Evolutionary conservation across 305 asterid species (phyloP), one percentile per base, ranked within the genome.

Genomic region (Fraxinus xanthoxyloides): DNA sequence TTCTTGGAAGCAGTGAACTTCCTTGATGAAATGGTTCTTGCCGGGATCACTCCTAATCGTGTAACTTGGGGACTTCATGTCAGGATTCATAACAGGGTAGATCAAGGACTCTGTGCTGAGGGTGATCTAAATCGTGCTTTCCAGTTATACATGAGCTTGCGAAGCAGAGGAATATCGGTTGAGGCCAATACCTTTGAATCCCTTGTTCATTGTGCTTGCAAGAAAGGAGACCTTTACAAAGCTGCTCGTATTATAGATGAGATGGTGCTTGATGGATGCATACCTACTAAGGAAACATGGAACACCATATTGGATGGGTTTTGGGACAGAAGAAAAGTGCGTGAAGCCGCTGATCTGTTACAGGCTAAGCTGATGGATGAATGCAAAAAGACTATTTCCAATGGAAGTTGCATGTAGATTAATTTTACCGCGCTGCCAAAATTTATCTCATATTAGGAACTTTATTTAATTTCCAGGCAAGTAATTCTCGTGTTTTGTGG

Each of bases 11-110:
- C 98, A 12, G 95, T 97, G 40, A 92, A 90, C 84, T 92, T 92
- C 79, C 97, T 95, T 23, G 98, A 93, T 85, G 99, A 95, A 81
- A 91, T 95, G 95, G 89, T 91, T 84, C 93, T 93, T 65, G 88
- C 92, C 0, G 93, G 98, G 65, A 90, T 94, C 80, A 85, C 91
- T 70, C 98, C 99, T 26, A 93, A 90, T 61, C 91, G 93, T 0
- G 87, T 94, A 56, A 95, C 99, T 4, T 90, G 97, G 98, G 88
- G 90, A 69, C 96, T 94, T 82, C 98, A 94, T 84, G 96, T 93
- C 30, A 87, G 92, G 85, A 81, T 94, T 76, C 91, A 93, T 80
- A 95, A 93, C 80, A 87, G 91, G 51, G 95, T 93, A 26, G 87
- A 88, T 84, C 90, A 72, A 80, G 97, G 93, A 48, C 95, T 93